Base-by-base conservation (phyloP, 208 protist genomes). In the Crithidia bombi region DNA sequence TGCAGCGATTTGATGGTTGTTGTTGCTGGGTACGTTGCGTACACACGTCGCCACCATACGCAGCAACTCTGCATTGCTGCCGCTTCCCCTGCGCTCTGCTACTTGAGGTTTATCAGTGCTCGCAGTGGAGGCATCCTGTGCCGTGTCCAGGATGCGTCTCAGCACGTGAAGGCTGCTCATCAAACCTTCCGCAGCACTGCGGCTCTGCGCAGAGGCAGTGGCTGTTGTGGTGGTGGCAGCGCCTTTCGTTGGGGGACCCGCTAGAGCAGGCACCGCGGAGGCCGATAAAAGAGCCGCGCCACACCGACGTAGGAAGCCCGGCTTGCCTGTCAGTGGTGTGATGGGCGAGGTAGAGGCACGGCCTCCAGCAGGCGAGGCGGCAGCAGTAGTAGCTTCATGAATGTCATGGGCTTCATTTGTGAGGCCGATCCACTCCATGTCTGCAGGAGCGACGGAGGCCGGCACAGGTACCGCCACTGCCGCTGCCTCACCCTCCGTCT, bases 371-470 rank as follows among this genome's bases (percentile, higher is more conserved):
- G 58, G n/a, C 2, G 28, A 5, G 30, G 58, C 46, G 43, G 2
- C 19, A 44, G 32, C 39, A 4, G n/a, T n/a, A 4, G n/a, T n/a
- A 17, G 54, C 15, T n/a, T 54, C 28, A 11, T 11, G 59, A 14
- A 10, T 2, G 4, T 12, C 2, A 17, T 7, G n/a, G 1, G 28
- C 39, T 14, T 67, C 51, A n/a, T 33, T 67, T 5, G 61, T 54
- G 44, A 75, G 49, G 12, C 61, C 59, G 26, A 75, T 75, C 70
- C 70, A 75, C 44, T 75, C 70, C 62, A 75, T 75, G 28, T 75
- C 70, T 11, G 70, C 28, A 7, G 70, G 70, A n/a, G 28, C n/a
- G 12, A 75, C 62, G 17, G 28, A 15, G 15, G 39, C 51, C 14
- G 30, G 41, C 4, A 25, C 44, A 23, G 28, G 32, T 21, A 47